Evolutionary conservation across 148 eudicot species (phyloP), one percentile per base, ranked within the genome.

Genomic region (Gaultheria prostrata): DNA sequence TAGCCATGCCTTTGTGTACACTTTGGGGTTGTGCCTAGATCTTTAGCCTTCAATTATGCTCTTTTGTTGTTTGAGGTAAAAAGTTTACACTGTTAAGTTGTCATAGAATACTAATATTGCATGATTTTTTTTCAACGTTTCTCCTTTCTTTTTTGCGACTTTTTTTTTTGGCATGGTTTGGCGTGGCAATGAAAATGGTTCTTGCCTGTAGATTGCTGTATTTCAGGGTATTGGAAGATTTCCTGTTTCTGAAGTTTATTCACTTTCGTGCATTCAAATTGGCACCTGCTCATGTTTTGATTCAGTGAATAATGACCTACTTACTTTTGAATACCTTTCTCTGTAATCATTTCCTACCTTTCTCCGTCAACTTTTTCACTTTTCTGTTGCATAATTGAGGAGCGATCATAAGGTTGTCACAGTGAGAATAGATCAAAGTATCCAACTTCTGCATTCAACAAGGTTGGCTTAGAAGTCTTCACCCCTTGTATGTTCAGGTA

Each of bases 381-480:
- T 67, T 79, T 30, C 30, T 45, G n/a, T 59, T 82, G 18, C 90
- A 94, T 95, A 85, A 84, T 86, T 94, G 18, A 90, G 90, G 84
- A 92, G 86, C 87, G 91, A 90, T 82, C 89, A 94, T 88, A 90
- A 84, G 82, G 89, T 86, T 81, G 79, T 92, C 77, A 92, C 95
- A 0, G 92, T 90, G 85, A 90, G 91, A 85, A 92, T 94, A 72
- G 76, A 87, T 88, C 91, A 89, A 79, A 89, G 88, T 78, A 91
- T 94, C 87, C 88, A 89, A 85, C 85, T 91, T 80, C 81, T 94
- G 80, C 98, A 94, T 88, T 89, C 98, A 43, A 90, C 86, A 12
- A 90, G 87, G 84, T 83, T 87, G 78, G 49, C 88, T 30, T 82
- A 90, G 54, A 85, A 82, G 56, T 63, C 89, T 81, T 70, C 90